phyloP scores from a whole-genome alignment of 2,329 filamentous ascomycete species.

The Xylariaceae sp. region DNA sequence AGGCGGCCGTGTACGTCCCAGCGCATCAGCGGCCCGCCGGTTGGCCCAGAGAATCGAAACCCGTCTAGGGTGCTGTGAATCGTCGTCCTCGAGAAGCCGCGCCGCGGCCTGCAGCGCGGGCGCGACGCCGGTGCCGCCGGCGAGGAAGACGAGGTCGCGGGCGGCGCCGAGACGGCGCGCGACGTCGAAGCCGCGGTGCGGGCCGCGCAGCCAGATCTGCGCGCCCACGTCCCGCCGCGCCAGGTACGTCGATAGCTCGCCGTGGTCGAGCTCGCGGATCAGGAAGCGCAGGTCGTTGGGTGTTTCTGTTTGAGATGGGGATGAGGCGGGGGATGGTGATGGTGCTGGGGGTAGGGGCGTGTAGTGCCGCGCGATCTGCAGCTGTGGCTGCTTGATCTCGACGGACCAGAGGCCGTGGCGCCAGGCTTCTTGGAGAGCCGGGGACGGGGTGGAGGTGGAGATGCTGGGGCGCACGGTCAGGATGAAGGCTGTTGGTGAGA shows the following conservation, averaged over 20 bases:
- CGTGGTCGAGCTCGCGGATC: conserved; percentile 75
- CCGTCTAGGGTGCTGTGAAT: conserved; percentile 38
- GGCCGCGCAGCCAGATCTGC: conserved; percentile 76
- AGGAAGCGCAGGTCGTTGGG: conserved; percentile 69
- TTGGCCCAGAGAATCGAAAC: conserved; percentile 86
- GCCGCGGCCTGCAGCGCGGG: conserved; percentile 82
- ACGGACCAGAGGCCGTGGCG: conserved; percentile 78
- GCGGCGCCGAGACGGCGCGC: conserved; percentile 36
- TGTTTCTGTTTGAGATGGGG: too few relatives aligned
- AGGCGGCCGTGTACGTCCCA: conserved; percentile 47
- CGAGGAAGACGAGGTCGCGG: conserved; percentile 73
- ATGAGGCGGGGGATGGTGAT: background rate
- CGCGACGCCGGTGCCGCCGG: conserved; percentile 90
- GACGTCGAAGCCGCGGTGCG: conserved; percentile 68
- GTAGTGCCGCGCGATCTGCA: conserved; percentile 90
- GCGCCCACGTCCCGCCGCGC: conserved; percentile 64
- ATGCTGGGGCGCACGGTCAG: conserved; percentile 57
- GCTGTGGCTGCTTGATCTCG: conserved; percentile 89
- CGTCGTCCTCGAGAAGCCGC: conserved; percentile 53
- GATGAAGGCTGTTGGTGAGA: conserved; percentile 70
- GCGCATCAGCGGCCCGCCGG: conserved; percentile 65
- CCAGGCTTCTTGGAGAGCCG: conserved; percentile 50
- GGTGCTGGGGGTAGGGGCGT: conserved; percentile 73
- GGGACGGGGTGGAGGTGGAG: conserved; percentile 16
- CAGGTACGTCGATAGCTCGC: conserved; percentile 86